Evolutionary conservation across 2,329 filamentous ascomycete genomes (phyloP).

Genomic region (Lecanicillium sp.): DNA sequence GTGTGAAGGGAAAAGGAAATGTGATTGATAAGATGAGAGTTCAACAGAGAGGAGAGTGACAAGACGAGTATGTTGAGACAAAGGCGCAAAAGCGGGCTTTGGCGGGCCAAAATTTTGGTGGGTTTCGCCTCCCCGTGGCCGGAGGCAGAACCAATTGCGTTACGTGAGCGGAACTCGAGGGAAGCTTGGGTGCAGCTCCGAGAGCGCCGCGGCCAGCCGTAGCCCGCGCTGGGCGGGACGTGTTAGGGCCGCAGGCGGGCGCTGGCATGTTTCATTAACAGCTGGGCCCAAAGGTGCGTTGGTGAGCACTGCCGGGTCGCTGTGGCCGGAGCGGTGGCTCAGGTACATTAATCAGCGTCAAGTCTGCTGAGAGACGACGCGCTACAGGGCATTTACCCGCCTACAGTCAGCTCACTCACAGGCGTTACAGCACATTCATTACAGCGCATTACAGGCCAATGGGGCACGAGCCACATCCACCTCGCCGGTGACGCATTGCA

Average conservation of each 20-base stretch:
- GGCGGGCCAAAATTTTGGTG: constrained; percentile 10
- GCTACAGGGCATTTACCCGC: too few species aligned
- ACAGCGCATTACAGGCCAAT: too few species aligned
- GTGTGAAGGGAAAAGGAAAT: neutral
- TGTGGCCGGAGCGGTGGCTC: neutral
- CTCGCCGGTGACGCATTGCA: constrained; percentile 10
- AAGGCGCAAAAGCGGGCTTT: neutral
- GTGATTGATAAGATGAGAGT: constrained; percentile 8
- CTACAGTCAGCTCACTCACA: too few species aligned
- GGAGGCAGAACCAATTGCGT: constrained; percentile 10
- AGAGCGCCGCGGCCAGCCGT: too few species aligned
- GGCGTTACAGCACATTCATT: too few species aligned
- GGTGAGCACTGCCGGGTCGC: neutral
- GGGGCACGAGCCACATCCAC: neutral
- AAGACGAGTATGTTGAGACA: neutral
- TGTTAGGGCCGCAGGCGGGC: neutral
- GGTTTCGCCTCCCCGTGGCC: constrained; percentile 13
- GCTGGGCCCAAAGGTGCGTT: neutral
- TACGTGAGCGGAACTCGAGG: constrained; percentile 12
- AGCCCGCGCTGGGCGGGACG: neutral
- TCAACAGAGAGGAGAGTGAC: neutral
- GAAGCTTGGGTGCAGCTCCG: constrained; percentile 5
- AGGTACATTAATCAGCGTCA: too few species aligned
- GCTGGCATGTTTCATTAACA: neutral
- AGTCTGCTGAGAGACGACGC: too few species aligned